A percentile compares a stretch with the other conserved stretches of the same genome.
These are phyloP conservation scores for Ustilago tritici DNA, from an alignment of 1,284 basidiomycete genomes.

Conservation along the genomic window DNA sequence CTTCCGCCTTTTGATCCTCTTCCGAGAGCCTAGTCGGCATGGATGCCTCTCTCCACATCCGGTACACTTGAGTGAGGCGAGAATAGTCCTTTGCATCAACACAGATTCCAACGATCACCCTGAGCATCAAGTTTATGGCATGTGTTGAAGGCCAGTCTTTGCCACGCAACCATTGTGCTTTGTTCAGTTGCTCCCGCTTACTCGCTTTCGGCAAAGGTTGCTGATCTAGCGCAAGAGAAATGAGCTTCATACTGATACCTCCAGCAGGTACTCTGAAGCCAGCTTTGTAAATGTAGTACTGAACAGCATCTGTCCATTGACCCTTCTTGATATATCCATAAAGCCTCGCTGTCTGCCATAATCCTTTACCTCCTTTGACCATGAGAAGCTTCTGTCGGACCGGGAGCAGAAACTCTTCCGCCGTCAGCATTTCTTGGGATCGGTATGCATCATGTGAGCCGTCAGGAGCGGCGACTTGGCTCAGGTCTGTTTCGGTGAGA, in stretches of 20 bases:
- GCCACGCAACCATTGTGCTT: not conserved
- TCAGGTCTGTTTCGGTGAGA: slow-evolving; percentile 31
- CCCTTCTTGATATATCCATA: slow-evolving; percentile 26
- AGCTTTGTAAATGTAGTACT: slow-evolving; percentile 23
- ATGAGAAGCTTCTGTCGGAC: slow-evolving; percentile 12
- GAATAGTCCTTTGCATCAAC: slow-evolving; percentile 29
- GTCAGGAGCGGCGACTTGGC: not conserved
- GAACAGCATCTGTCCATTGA: slow-evolving; percentile 24
- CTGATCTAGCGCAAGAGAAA: slow-evolving; percentile 20
- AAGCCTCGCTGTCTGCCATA: slow-evolving; percentile 47
- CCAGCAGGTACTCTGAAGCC: slow-evolving; percentile 39
- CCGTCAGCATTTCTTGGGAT: slow-evolving; percentile 20
- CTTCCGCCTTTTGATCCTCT: not conserved
- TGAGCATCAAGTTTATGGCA: slow-evolving; percentile 44
- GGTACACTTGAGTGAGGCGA: slow-evolving; percentile 24
- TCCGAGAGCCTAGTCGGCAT: not conserved
- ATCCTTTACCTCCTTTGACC: slow-evolving; percentile 28
- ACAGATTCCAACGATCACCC: slow-evolving; percentile 23
- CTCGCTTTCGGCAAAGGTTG: not conserved
- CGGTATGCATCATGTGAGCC: not conserved
- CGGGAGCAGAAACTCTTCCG: slow-evolving; percentile 34
- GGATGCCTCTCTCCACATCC: slow-evolving; percentile 24
- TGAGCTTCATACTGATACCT: slow-evolving; percentile 32
- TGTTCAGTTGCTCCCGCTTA: not conserved
- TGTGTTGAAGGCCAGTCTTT: slow-evolving; percentile 49